Base-by-base conservation (phyloP, 768 basidiomycete species). In the Clitopilus passeckerianus region DNA sequence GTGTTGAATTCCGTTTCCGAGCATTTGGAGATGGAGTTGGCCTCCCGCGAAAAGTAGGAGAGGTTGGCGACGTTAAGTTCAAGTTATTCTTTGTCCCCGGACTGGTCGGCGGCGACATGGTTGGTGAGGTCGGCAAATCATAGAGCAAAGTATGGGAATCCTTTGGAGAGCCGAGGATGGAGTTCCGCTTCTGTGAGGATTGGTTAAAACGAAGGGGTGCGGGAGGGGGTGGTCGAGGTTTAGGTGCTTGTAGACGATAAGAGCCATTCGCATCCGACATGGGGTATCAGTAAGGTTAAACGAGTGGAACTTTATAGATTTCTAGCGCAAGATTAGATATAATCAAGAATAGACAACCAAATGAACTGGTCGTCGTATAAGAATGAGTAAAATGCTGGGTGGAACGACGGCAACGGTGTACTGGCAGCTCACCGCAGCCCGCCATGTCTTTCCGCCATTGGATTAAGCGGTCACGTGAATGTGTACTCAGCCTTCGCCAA, bases 121-220 rank as follows among this genome's bases (percentile, higher is more conserved):
- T 76, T 22, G 77, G 72, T 9, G 85, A 73, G 15, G 87, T 80
- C 64, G 89, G 88, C 62, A 90, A 80, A 74, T 90, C 86, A 71
- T 90, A 90, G 74, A 90, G 85, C 69, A 90, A 84, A 56, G 87
- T 83, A 68, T 85, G 81, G 56, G 78, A 75, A 65, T 82, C 80
- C 62, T 74, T 74, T 44, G 74, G 74, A 62, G 70, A 69, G 64
- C 70, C 75, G 30, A 78, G 67, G 55, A 79, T 69, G 9, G 83
- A 76, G 16, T 77, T 74, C 43, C 80, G 71, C 66, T 74, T 68
- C 65, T 70, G 76, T 41, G 81, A 75, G 44, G 76, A 76, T 63
- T 74, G 75, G 66, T 80, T 77, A 58, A 84, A 80, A 59, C 81
- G 81, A 59, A 89, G 72, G 9, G 87, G 86, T 5, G 85, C 46